Base-by-base conservation (phyloP, 257 asterid species). In the Paulownia fortunei region DNA sequence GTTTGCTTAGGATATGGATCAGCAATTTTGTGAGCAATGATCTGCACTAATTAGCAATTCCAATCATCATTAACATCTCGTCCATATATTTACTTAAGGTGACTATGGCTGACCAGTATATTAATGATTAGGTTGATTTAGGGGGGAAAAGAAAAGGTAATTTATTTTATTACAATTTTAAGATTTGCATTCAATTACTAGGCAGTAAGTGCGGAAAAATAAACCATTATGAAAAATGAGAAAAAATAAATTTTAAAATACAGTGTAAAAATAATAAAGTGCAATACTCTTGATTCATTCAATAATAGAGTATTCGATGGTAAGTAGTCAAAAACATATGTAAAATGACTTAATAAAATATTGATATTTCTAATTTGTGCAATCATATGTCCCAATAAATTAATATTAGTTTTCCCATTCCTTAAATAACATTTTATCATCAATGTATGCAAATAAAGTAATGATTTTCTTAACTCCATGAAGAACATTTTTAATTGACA, bases 401-500 rank as follows among this genome's bases (percentile, higher is more conserved):
- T 44, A 58, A 72, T 56, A 3, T 23, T 30, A 18, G 6, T 18
- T 6, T 16, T 66, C 24, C 41, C n/a, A 74, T 24, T 74, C 15
- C 49, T 36, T 32, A 44, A 62, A 59, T 44, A 74, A 60, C 58
- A 41, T 59, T 6, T 60, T 6, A 74, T 41, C 49, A 60, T 60
- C 11, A n/a, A n/a, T n/a, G n/a, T n/a, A n/a, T n/a, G n/a, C n/a
- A 42, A 72, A 26, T 59, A 23, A 41, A 54, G 32, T 73, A 60
- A 37, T 62, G 55, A 6, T 49, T 23, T 63, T 62, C 56, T 49
- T 41, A 34, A 63, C n/a, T 46, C 10, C 41, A 26, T 41, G 15
- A 44, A n/a, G 30, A 5, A 37, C 16, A 72, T 55, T 72, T 72
- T 74, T 46, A 7, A 60, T 73, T 15, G 26, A 60, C n/a, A n/a